Evolutionary conservation across 2,329 filamentous ascomycete genomes (phyloP), one percentile per base, ranked within the genome.

Genomic region (Fusarium lateritium): DNA sequence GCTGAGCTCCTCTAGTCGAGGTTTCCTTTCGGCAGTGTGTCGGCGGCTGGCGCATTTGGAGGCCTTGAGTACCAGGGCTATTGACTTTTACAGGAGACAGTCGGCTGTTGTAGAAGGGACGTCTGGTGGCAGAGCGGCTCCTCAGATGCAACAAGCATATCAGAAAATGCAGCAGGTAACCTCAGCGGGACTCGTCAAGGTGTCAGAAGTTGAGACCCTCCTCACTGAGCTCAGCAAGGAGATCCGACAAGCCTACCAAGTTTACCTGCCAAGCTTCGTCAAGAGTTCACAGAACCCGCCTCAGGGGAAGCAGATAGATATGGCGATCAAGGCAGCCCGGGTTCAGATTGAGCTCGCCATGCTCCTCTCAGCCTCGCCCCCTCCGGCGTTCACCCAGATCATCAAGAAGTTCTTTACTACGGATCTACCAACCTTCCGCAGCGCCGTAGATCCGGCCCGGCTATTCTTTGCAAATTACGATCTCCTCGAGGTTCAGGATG

Each of bases 381-480:
- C 84, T 11, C 76, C 79, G 2, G 76, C 79, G 3, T 86, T 89
- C 70, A 77, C 84, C 26, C 75, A 82, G 17, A 87, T 92, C 36
- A 84, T 94, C n/a, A 86, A 89, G 66, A 88, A 87, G 56, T 85
- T 91, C 61, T 89, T 95, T 62, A 83, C 84, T 33, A 81, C 83
- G 28, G 86, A 89, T 45, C 79, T 94, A 28, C 83, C 82, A 0
- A 82, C 83, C 21, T 85, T 94, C 55, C 84, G 86, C 40, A 82
- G 82, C 7, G 83, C 86, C 56, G 84, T 90, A 13, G 89, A 96
- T 69, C 85, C 88, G 28, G 86, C 90, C 11, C 85, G 85, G 63
- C 83, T 97, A 49, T 92, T 92, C 79, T 92, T 94, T 78, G 87
- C 88, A 49, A 88, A 96, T 75, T 93, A 90, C 56, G 84, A 84